phyloP scores from a whole-genome alignment of 148 eudicot species.

The Fagopyrum homotropicum region DNA sequence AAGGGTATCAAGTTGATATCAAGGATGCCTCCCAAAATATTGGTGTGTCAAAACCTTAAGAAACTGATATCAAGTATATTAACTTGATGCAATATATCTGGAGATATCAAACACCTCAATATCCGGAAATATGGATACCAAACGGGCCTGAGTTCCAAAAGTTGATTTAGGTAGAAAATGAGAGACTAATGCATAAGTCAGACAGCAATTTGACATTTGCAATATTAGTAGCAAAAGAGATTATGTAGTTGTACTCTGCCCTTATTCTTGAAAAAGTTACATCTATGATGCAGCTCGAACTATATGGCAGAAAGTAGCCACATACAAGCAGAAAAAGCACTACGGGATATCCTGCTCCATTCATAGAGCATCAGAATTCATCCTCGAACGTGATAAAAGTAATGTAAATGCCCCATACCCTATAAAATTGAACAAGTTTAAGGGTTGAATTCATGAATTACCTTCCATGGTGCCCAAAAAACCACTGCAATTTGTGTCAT shows the following conservation, averaged over 20 bases:
- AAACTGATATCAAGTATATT: no score
- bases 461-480: slow-evolving; percentile 76
- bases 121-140: no score
- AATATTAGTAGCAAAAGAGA: background rate
- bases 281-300: background rate
- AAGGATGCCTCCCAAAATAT: no score
- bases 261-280: background rate
- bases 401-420: background rate
- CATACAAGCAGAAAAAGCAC: background rate
- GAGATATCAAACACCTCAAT: no score
- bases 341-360: background rate
- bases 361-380: background rate
- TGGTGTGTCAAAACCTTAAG: no score
- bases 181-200: background rate
- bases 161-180: background rate
- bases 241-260: background rate
- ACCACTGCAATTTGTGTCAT: slow-evolving; percentile 71
- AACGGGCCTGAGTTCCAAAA: background rate
- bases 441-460: slow-evolving; percentile 12
- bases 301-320: background rate
- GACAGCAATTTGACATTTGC: background rate
- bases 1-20: no score
- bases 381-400: background rate
- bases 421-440: background rate
- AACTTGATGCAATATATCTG: no score